Evolutionary conservation across 2,329 filamentous ascomycete species (phyloP).

Genomic region (Hypoxylon sp.): DNA sequence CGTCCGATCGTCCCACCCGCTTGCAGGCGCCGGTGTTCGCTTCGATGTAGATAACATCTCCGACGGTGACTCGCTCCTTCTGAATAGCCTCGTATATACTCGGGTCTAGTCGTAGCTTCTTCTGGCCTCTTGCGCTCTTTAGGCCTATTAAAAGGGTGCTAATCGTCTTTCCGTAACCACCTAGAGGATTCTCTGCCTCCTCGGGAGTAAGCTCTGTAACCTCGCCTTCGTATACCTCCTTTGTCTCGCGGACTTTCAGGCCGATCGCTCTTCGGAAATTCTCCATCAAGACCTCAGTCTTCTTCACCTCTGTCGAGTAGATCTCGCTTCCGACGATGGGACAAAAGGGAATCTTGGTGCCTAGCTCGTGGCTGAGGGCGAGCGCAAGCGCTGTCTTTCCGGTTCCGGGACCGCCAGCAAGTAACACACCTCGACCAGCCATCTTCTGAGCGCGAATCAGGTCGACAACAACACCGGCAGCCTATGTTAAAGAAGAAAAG

Average conservation of each 20-base stretch:
- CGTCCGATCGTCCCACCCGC: constrained; percentile 92
- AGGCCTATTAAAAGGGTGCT: constrained; percentile 93
- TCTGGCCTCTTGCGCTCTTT: constrained; percentile 95
- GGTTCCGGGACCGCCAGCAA: constrained; percentile 93
- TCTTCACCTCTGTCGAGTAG: constrained; percentile 98
- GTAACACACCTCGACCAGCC: constrained; percentile 90
- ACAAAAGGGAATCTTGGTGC: constrained; percentile 98
- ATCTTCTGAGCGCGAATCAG: constrained; percentile 97
- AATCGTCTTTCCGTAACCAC: constrained; percentile 97
- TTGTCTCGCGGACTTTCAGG: constrained; percentile 95
- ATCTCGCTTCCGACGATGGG: constrained; percentile 98
- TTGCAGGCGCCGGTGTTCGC: constrained; percentile 99
- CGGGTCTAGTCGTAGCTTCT: constrained; percentile 95
- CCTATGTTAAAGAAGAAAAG: constrained; percentile 57
- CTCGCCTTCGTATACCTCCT: constrained; percentile 99
- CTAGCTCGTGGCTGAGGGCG: constrained; percentile 94
- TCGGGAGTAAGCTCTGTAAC: constrained; percentile 97
- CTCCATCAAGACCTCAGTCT: constrained; percentile 99
- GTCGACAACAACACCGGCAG: constrained; percentile 94
- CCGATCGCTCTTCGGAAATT: constrained; percentile 98
- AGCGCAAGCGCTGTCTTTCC: constrained; percentile 97
- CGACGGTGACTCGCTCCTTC: constrained; percentile 94
- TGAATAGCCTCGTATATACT: constrained; percentile 99
- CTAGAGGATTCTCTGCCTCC: constrained; percentile 96
- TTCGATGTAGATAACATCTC: constrained; percentile 99